Base-by-base conservation (phyloP, 2,329 filamentous ascomycete genomes). In the Penicillium occitanis region DNA sequence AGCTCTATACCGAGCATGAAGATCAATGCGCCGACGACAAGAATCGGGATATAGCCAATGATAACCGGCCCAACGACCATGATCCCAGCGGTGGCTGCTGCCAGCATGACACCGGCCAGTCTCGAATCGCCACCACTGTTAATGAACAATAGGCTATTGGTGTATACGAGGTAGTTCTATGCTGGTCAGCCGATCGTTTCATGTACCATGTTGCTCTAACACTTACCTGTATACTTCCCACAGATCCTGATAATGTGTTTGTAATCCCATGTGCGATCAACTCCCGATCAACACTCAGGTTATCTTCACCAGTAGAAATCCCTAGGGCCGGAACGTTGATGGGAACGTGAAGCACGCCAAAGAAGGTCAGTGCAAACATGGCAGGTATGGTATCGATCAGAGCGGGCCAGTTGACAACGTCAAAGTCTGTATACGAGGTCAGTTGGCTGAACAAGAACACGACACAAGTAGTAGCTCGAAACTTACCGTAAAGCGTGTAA, bases 351-450 rank as follows among this genome's bases (percentile, higher is more conserved):
- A 99, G 86, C 65, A 99, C 90, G 62, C 95, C 95, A 73, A 99
- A 99, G 82, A 99, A 99, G 0, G 95, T 98, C 68, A 99, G 81
- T 0, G 95, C 95, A 72, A 99, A 88, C 91, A 99, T 98, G 35
- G 95, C 93, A 0, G 95, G 95, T 35, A 97, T 85, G 0, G 91
- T 93, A 73, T 93, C 89, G n/a, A 84, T 80, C 59, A 99, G 85
- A 2, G 94, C 95, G 53, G 85, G 84, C 91, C 92, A 97, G 71
- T 93, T 87, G 2, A 98, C 90, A 28, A 90, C 83, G 59, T 89
- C 83, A 73, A 97, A 92, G 73, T 95, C 91, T 95, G 68, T 19
- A 8, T 37, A 19, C 0, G 17, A 22, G 5, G 11, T 22, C 5
- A 28, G 51, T 8, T 3, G 3, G 5, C 1, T 50, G 50, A 25